Percentiles rank a stretch among this genome's conserved stretches.
These are phyloP conservation scores for Polychaeton citri DNA, from an alignment of 2,329 filamentous ascomycete species.

Conservation along the genomic window DNA sequence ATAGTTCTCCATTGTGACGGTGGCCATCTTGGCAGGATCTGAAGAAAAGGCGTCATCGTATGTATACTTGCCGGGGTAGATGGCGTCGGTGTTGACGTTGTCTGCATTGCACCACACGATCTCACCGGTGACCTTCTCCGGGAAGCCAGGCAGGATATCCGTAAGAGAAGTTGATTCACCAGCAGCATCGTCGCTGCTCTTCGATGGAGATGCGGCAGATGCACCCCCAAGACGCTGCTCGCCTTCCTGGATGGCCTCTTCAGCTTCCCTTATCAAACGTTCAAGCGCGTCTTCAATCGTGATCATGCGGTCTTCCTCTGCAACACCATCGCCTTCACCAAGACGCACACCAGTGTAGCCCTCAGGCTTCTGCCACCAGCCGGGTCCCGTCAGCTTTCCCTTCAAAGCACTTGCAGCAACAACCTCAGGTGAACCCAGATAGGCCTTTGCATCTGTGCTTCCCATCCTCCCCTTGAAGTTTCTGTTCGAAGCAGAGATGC, in stretches of 20 bases:
- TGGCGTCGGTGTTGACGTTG: conserved; percentile 84
- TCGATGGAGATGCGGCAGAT: conserved; percentile 12
- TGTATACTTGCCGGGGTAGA: conserved; percentile 85
- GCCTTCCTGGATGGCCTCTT: conserved; percentile 44
- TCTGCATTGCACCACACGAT: conserved; percentile 78
- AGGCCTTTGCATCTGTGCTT: conserved; percentile 63
- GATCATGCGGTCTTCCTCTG: conserved; percentile 49
- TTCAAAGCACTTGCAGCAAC: conserved; percentile 78
- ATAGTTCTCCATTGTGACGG: conserved; percentile 91
- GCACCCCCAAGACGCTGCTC: conserved; percentile 31
- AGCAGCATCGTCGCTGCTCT: conserved; percentile 16
- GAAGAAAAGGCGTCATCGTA: conserved; percentile 79
- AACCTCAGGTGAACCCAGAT: conserved; percentile 78
- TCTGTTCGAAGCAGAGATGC: conserved; percentile 70
- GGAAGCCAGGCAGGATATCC: conserved; percentile 74
- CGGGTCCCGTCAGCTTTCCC: conserved; percentile 62
- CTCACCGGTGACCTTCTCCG: conserved; percentile 68
- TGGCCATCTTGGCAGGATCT: conserved; percentile 63
- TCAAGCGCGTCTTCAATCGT: conserved; percentile 59
- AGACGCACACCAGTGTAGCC: conserved; percentile 53
- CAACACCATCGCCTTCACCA: conserved; percentile 57
- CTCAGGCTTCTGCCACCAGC: conserved; percentile 61
- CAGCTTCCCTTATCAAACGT: conserved; percentile 55
- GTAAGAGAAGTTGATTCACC: conserved; percentile 33
- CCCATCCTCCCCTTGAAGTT: conserved; percentile 94